A percentile compares a stretch with the other conserved stretches of the same genome.
Evolutionary conservation across 305 asterid species (phyloP).

Genomic region (Fraxinus velutina): DNA sequence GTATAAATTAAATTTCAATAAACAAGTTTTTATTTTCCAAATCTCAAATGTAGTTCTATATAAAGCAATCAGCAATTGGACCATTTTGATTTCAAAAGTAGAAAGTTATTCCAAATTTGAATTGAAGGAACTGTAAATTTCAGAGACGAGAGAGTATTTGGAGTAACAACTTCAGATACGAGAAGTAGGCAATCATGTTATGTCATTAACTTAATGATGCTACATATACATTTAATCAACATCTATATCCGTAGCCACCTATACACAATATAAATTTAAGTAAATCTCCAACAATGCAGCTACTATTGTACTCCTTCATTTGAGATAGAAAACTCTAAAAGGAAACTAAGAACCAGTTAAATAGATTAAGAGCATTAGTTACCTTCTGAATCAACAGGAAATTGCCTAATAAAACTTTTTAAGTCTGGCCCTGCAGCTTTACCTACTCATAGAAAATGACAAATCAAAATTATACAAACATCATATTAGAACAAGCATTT

Average conservation of each 20-base stretch:
- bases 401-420: conserved; percentile 63
- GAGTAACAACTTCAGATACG: not conserved
- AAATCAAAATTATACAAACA: conserved; percentile 16
- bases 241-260: not conserved
- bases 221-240: not conserved
- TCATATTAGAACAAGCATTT: conserved; percentile 9
- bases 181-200: not conserved
- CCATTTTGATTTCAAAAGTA: not conserved
- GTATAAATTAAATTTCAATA: not conserved
- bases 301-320: not conserved
- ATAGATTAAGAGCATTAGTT: conserved; percentile 13
- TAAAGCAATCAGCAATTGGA: not conserved
- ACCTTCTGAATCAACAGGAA: conserved; percentile 75
- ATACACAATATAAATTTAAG: not conserved
- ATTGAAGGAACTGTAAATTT: not conserved
- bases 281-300: not conserved
- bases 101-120: not conserved
- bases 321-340: not conserved
- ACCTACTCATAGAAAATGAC: conserved; percentile 35
- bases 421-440: conserved; percentile 74
- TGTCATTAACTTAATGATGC: not conserved
- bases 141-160: not conserved
- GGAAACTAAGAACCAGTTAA: not conserved
- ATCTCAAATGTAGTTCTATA: not conserved
- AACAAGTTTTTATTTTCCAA: not conserved